Percentiles rank a stretch among this genome's conserved stretches.
Conservation (phyloP, 2,329 filamentous ascomycete genomes). For the Emmonsiellopsis sp. region DNA sequence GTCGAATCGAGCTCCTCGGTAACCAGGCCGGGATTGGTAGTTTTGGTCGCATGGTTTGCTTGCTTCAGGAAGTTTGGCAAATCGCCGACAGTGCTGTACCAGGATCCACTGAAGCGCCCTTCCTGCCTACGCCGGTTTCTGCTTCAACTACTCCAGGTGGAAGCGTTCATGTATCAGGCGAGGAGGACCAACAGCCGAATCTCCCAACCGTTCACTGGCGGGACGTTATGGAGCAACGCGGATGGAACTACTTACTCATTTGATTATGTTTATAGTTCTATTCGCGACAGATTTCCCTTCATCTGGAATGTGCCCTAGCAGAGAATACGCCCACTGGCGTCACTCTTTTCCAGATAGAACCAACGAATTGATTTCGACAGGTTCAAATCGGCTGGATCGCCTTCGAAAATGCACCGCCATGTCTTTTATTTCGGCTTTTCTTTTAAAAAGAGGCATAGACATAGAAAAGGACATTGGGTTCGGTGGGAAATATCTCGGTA, state of each 20-base stretch:
- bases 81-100: slow-evolving; percentile 53
- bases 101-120: neutral
- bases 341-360: too few relatives aligned
- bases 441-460: too few relatives aligned
- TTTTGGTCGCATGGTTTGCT: slow-evolving; percentile 70
- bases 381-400: neutral
- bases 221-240: slow-evolving; percentile 81
- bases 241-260: slow-evolving; percentile 86
- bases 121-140: slow-evolving; percentile 3
- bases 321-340: too few relatives aligned
- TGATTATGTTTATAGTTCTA: slow-evolving; percentile 30
- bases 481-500: neutral
- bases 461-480: too few relatives aligned
- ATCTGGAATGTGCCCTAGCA: too few relatives aligned
- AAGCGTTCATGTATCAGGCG: neutral
- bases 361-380: neutral
- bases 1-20: slow-evolving; percentile 65
- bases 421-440: too few relatives aligned
- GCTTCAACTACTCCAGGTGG: slow-evolving; percentile 1
- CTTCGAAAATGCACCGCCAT: too few relatives aligned
- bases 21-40: slow-evolving; percentile 72
- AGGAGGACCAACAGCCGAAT: slow-evolving; percentile 1
- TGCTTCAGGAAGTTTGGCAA: slow-evolving; percentile 76
- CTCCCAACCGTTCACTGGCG: slow-evolving; percentile 65
- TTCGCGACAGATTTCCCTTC: too few relatives aligned